phyloP scores from a whole-genome alignment of 148 eudicot species.

The Camellia sinensis region DNA sequence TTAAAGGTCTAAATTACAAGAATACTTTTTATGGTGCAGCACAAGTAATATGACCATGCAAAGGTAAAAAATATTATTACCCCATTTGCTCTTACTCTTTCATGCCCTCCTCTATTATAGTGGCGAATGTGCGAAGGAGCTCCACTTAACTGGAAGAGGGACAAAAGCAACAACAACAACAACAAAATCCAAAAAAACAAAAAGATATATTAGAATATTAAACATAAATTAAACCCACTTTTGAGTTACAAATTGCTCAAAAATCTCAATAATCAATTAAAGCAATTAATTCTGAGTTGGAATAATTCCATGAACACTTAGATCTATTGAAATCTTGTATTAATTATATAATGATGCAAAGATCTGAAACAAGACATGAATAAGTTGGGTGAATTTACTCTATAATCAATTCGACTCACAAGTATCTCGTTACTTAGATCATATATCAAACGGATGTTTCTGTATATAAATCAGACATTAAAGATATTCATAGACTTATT shows the following conservation, averaged over 20 bases:
- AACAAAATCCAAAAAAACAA: background rate
- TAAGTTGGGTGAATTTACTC: too few species aligned
- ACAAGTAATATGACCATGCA: background rate
- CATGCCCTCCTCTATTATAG: constrained; percentile 22
- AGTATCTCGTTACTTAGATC: too few species aligned
- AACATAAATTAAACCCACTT: background rate
- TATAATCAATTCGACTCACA: too few species aligned
- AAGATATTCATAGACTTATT: too few species aligned
- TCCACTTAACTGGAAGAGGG: constrained; percentile 34
- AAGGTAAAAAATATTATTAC: background rate
- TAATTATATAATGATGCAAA: background rate
- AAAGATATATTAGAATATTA: background rate
- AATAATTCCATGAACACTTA: background rate
- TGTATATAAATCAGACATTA: too few species aligned
- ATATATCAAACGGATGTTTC: too few species aligned
- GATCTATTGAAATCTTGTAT: background rate
- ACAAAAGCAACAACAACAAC: background rate
- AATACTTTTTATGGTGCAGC: background rate
- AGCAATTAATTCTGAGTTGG: background rate
- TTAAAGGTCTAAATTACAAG: too few species aligned
- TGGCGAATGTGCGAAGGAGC: background rate
- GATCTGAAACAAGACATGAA: background rate
- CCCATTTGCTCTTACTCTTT: constrained; percentile 39
- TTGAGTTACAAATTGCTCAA: background rate
- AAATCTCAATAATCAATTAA: background rate